A percentile compares a stretch with the other conserved stretches of the same genome.
These are phyloP conservation scores for Neonectria hederae DNA, from an alignment of 2,329 filamentous ascomycete species.

Conservation along the genomic window DNA sequence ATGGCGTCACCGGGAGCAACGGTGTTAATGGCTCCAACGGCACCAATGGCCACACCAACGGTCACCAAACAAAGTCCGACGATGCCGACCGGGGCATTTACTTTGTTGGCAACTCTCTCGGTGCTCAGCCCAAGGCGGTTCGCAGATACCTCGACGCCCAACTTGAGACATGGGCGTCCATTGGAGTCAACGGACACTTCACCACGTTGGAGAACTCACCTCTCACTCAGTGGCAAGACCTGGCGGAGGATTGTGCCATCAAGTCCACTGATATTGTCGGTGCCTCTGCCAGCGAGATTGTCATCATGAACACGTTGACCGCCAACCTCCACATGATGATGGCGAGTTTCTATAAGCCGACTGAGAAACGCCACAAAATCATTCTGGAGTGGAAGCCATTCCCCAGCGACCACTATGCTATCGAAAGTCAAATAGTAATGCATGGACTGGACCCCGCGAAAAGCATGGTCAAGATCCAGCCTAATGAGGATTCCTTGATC, in stretches of 20 bases:
- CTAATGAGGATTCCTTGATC: constrained; percentile 68
- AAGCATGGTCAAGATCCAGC: constrained; percentile 79
- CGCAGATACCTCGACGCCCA: constrained; percentile 74
- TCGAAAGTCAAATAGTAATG: constrained; percentile 81
- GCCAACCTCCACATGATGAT: constrained; percentile 83
- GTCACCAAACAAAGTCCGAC: constrained; percentile 34
- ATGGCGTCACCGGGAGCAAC: constrained; percentile 31
- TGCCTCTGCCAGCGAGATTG: constrained; percentile 76
- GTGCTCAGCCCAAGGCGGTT: constrained; percentile 79
- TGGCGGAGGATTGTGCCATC: constrained; percentile 77
- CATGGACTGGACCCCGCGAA: constrained; percentile 73
- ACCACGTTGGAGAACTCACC: constrained; percentile 72
- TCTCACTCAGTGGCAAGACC: constrained; percentile 77
- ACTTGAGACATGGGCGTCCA: constrained; percentile 83
- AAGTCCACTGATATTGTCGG: constrained; percentile 80
- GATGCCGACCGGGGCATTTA: constrained; percentile 68
- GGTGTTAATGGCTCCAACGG: constrained; percentile 35
- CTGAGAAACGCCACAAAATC: constrained; percentile 73
- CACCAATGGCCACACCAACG: constrained; percentile 39
- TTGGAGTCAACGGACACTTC: constrained; percentile 89
- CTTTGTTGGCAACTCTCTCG: constrained; percentile 90
- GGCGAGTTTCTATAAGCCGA: constrained; percentile 84
- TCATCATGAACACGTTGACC: constrained; percentile 88
- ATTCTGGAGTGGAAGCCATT: constrained; percentile 92
- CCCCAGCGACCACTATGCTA: constrained; percentile 86